Conservation (phyloP, 2,329 filamentous ascomycete species). For the Shiraia sp. region DNA sequence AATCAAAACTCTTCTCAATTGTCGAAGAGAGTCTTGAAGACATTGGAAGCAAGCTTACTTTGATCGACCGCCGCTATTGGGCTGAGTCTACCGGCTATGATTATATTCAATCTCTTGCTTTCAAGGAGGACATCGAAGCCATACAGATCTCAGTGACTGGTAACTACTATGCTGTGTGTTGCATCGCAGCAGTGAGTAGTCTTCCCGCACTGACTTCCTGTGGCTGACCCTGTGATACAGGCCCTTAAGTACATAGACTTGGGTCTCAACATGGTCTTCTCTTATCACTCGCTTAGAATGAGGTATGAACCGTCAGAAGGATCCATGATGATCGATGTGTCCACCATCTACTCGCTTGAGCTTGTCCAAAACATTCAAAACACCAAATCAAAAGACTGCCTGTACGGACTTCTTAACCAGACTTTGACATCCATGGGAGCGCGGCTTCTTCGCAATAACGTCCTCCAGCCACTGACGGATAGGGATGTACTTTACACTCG, state of each 20-base stretch:
- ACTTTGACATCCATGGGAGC: constrained; percentile 88
- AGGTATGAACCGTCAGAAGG: constrained; percentile 87
- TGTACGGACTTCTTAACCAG: constrained; percentile 84
- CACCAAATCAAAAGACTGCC: constrained; percentile 75
- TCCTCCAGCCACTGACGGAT: constrained; percentile 85
- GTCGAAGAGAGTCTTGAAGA: constrained; percentile 72
- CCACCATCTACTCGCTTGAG: constrained; percentile 84
- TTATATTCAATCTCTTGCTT: constrained; percentile 77
- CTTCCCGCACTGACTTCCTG: constrained; percentile 46
- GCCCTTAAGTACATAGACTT: constrained; percentile 80
- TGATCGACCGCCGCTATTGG: constrained; percentile 80
- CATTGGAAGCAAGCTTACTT: constrained; percentile 59
- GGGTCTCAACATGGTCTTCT: constrained; percentile 69
- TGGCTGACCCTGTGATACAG: constrained; percentile 51
- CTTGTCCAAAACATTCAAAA: constrained; percentile 85
- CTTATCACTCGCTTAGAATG: constrained; percentile 79
- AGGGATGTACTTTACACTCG: constrained; percentile 68
- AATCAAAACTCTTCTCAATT: constrained; percentile 74
- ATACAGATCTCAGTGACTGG: constrained; percentile 78
- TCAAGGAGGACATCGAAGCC: constrained; percentile 76
- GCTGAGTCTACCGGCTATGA: constrained; percentile 77
- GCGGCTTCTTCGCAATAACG: constrained; percentile 79
- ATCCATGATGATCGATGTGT: constrained; percentile 93
- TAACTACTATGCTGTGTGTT: constrained; percentile 86
- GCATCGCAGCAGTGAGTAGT: constrained; percentile 77